Percentiles rank a stretch among this genome's conserved stretches.
Evolutionary conservation across 2,329 filamentous ascomycete species (phyloP).

Genomic region (Botrytis paeoniae): DNA sequence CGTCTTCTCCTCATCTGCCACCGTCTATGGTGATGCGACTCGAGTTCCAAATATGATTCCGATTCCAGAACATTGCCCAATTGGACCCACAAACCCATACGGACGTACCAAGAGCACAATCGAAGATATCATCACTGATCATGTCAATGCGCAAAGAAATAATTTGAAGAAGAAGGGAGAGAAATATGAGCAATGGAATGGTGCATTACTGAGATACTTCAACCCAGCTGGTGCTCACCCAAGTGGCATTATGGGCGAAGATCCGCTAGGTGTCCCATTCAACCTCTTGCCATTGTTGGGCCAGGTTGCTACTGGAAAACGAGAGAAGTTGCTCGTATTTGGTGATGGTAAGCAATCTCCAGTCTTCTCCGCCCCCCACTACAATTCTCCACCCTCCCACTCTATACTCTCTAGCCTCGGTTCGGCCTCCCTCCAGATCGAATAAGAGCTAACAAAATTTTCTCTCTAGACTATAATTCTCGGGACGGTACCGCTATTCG

Average conservation of each 20-base stretch:
- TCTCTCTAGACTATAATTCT: conserved; percentile 73
- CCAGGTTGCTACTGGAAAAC: conserved; percentile 92
- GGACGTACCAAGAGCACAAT: conserved; percentile 94
- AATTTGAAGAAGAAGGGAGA: conserved; percentile 79
- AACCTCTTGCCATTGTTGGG: conserved; percentile 92
- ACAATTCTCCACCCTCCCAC: background rate
- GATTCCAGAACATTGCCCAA: conserved; percentile 94
- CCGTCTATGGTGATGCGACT: conserved; percentile 96
- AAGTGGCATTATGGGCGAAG: conserved; percentile 95
- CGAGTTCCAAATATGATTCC: conserved; percentile 98
- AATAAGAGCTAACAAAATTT: conserved; percentile 19
- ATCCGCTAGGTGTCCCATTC: conserved; percentile 92
- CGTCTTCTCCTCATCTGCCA: conserved; percentile 97
- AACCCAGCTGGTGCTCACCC: conserved; percentile 96
- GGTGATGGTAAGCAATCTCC: conserved; percentile 68
- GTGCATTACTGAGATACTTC: conserved; percentile 90
- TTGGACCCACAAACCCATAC: conserved; percentile 95
- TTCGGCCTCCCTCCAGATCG: background rate
- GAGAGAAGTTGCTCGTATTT: conserved; percentile 91
- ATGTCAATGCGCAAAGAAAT: conserved; percentile 80
- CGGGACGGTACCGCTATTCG: conserved; percentile 91
- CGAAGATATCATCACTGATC: conserved; percentile 88
- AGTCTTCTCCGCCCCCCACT: background rate
- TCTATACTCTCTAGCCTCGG: background rate
- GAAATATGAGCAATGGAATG: conserved; percentile 82